Conservation (phyloP, 352 stramenopile species). For the Globisporangium nodosum region DNA sequence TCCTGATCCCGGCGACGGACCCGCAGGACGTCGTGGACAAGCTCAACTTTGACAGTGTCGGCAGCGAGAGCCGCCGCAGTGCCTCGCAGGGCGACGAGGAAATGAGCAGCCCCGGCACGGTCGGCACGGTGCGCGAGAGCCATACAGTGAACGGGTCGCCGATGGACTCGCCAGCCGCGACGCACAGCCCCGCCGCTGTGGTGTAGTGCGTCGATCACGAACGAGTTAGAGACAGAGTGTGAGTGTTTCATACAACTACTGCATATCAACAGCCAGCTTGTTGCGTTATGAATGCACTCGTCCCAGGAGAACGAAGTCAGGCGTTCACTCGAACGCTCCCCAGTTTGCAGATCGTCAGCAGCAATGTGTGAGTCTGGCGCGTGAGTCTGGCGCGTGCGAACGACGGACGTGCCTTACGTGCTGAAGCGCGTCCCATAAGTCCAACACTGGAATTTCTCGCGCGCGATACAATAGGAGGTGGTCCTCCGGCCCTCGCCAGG, state of each 20-base stretch:
- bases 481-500: too few species aligned
- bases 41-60: conserved; percentile 42
- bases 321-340: too few species aligned
- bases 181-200: conserved; percentile 3
- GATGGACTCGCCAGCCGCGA: conserved; percentile 9
- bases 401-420: too few species aligned
- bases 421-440: too few species aligned
- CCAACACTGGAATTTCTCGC: too few species aligned
- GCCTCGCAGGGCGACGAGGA: conserved; percentile 22
- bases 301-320: too few species aligned
- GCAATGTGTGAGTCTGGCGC: too few species aligned
- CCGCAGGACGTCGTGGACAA: conserved; percentile 72
- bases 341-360: too few species aligned
- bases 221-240: neutral
- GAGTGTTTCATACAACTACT: neutral
- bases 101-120: conserved; percentile 13
- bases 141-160: conserved; percentile 33
- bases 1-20: conserved; percentile 70
- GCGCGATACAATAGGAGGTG: too few species aligned
- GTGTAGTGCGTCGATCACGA: conserved; percentile 6
- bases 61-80: conserved; percentile 8
- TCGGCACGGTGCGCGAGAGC: conserved; percentile 35
- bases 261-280: too few species aligned
- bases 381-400: too few species aligned
- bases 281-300: too few species aligned